Evolutionary conservation across 176 grass and related monocot genomes (phyloP).

Genomic region (Oryza coarctata): DNA sequence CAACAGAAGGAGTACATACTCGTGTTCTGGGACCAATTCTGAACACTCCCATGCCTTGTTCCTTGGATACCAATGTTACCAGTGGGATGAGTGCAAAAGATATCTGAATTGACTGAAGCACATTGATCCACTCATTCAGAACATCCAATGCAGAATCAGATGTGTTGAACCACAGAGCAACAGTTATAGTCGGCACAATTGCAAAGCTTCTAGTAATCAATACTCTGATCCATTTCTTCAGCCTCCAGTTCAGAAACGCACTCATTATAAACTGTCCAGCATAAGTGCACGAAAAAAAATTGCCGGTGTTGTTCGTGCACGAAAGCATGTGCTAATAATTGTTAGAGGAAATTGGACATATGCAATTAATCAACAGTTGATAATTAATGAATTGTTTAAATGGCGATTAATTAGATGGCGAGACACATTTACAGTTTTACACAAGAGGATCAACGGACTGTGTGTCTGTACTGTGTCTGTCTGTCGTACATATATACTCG

Average conservation of each 20-base stretch:
- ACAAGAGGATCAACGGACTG: too few relatives aligned
- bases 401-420: too few relatives aligned
- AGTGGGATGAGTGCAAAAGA: slow-evolving; percentile 88
- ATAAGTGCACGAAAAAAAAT: too few relatives aligned
- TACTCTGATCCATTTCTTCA: slow-evolving; percentile 87
- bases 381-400: too few relatives aligned
- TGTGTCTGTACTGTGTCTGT: too few relatives aligned
- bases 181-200: slow-evolving; percentile 79
- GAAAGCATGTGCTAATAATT: too few relatives aligned
- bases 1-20: slow-evolving; percentile 27
- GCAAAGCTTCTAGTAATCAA: slow-evolving; percentile 92
- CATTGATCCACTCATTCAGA: slow-evolving; percentile 94
- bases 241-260: slow-evolving; percentile 66
- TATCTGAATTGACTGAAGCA: slow-evolving; percentile 87
- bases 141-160: slow-evolving; percentile 74
- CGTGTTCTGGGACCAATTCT: slow-evolving; percentile 60
- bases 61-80: slow-evolving; percentile 78
- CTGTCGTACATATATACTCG: too few relatives aligned
- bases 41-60: slow-evolving; percentile 80
- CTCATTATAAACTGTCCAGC: slow-evolving; percentile 97
- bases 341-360: too few relatives aligned
- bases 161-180: slow-evolving; percentile 72
- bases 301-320: slow-evolving; percentile 74
- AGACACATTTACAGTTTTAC: too few relatives aligned
- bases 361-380: too few relatives aligned